phyloP scores from a whole-genome alignment of 768 basidiomycete genomes.

The Xanthoconium purpureum region DNA sequence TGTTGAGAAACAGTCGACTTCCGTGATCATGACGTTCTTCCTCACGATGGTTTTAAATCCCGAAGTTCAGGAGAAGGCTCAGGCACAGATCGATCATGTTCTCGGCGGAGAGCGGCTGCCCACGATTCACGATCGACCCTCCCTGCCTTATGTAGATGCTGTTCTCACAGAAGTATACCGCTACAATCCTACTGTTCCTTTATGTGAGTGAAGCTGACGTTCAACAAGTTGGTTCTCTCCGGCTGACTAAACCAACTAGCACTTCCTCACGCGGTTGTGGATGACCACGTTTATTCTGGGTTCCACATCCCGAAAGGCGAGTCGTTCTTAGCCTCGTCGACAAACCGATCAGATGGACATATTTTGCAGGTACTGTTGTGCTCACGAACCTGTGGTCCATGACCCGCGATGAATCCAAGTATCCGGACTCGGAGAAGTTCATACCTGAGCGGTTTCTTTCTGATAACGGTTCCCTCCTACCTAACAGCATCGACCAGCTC shows the following conservation, averaged over 20 bases:
- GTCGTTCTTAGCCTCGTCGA: too few relatives aligned
- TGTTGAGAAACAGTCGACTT: background rate
- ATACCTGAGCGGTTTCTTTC: background rate
- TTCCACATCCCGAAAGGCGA: background rate
- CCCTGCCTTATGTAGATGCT: background rate
- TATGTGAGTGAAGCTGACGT: constrained; percentile 1
- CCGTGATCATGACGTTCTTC: constrained; percentile 2
- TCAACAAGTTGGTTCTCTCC: background rate
- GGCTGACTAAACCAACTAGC: background rate
- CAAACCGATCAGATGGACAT: too few relatives aligned
- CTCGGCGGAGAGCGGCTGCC: background rate
- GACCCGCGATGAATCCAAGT: constrained; percentile 4
- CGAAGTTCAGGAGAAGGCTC: background rate
- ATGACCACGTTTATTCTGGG: background rate
- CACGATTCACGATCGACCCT: background rate
- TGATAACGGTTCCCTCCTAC: background rate
- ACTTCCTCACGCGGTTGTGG: background rate
- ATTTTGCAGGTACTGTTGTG: background rate
- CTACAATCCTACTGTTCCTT: constrained; percentile 1
- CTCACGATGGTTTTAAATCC: constrained; percentile 5
- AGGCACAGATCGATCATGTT: constrained; percentile 9
- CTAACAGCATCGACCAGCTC: background rate
- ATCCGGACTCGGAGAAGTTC: background rate
- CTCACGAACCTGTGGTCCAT: background rate
- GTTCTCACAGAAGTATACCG: background rate